phyloP scores from a whole-genome alignment of 139 green algal species.

The Picochlorum costavermella region DNA sequence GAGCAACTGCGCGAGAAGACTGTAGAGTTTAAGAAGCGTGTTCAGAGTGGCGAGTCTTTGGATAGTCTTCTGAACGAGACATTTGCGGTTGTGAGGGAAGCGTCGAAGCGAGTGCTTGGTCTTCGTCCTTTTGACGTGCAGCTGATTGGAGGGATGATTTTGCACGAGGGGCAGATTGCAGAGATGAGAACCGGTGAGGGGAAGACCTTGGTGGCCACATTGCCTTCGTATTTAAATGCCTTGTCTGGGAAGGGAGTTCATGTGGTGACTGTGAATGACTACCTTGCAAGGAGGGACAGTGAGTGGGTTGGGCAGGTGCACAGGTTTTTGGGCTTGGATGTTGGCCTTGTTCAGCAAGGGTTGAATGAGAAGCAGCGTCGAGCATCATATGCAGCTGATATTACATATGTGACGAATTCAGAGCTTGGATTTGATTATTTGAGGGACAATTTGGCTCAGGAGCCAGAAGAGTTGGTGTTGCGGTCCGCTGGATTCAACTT shows the following conservation, averaged over 20 bases:
- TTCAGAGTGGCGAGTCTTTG: constrained; percentile 52
- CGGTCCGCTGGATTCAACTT: constrained; percentile 75
- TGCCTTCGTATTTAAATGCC: constrained; percentile 95
- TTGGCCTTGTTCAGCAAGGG: constrained; percentile 73
- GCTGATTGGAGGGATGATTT: constrained; percentile 93
- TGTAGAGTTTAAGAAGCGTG: constrained; percentile 55
- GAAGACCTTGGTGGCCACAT: constrained; percentile 93
- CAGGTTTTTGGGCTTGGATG: constrained; percentile 84
- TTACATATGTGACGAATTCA: constrained; percentile 97
- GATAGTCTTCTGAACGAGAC: constrained; percentile 82
- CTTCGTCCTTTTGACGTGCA: constrained; percentile 97
- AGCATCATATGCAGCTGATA: constrained; percentile 73
- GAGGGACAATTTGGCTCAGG: constrained; percentile 86
- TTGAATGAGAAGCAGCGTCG: constrained; percentile 54
- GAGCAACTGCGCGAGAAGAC: constrained; percentile 78
- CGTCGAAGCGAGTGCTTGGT: constrained; percentile 79
- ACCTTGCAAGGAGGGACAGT: constrained; percentile 87
- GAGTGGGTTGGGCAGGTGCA: constrained; percentile 96
- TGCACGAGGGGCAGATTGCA: constrained; percentile 89
- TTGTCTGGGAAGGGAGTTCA: constrained; percentile 87
- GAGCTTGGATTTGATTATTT: constrained; percentile 99
- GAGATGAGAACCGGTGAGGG: constrained; percentile 98
- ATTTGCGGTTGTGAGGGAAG: constrained; percentile 91
- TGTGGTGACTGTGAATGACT: constrained; percentile 98
- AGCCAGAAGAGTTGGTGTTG: constrained; percentile 77